Base-by-base conservation (phyloP, 148 eudicot genomes). In the Bassia scoparia region DNA sequence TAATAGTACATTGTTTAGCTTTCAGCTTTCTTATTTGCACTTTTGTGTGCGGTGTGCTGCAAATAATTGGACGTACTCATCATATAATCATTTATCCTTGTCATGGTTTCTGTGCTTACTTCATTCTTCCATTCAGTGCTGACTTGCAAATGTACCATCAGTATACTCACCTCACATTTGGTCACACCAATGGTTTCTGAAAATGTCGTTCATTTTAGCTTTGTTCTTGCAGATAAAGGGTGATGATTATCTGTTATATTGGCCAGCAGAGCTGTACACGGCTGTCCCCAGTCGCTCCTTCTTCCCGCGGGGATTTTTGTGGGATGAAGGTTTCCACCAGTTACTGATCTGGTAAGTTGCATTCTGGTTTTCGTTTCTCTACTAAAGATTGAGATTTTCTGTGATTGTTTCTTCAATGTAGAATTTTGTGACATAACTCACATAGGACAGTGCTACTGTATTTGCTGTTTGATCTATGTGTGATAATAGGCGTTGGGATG, bases 251-350 rank as follows among this genome's bases (percentile, higher is more conserved):
- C 55, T 87, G 74, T 82, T 82, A 63, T 95, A 95, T 70, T 95
- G 99, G 99, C 96, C 99, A 34, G 97, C 97, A 72, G 97, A 90
- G 85, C 94, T 95, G 73, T 92, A 90, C 85, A 85, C 99, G 71
- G 97, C 97, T 78, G 97, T 95, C 80, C 99, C 99, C 73, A 90
- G 99, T 81, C 97, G 99, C 26, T 89, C 96, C 60, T 85, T 88
- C 81, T 95, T 95, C 76, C 99, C 99, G 15, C 82, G 99, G 78
- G 99, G 99, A 43, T 95, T 95, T 76, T 69, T 95, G 70, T 95
- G 99, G 99, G 99, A 95, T 85, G 97, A 95, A 84, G 99, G 99
- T 56, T 95, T 95, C 77, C 99, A 95, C 83, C 99, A 95, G 84
- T 83, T 95, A 70, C 73, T 92, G 76, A 86, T 95, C 74, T 88